Conservation (phyloP, 2,329 filamentous ascomycete genomes). For the Microdochium nivale region DNA sequence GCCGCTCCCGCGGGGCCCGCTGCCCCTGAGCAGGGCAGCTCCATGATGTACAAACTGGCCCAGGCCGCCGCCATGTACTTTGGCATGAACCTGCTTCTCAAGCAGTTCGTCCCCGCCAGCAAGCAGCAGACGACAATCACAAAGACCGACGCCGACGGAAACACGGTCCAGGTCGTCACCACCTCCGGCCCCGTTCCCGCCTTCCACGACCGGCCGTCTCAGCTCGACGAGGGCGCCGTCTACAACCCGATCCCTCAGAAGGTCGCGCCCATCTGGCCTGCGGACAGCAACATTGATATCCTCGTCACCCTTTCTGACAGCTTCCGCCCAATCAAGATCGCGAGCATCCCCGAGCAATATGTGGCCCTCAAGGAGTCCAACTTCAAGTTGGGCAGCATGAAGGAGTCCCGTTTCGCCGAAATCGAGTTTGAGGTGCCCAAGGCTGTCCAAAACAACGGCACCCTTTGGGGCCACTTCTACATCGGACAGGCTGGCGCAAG, state of each 20-base stretch:
- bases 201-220: slow-evolving; percentile 55
- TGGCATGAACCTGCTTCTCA: slow-evolving; percentile 49
- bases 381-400: slow-evolving; percentile 72
- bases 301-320: slow-evolving; percentile 76
- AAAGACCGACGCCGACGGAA: slow-evolving; percentile 41
- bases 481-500: slow-evolving; percentile 67
- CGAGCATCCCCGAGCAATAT: slow-evolving; percentile 54
- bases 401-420: slow-evolving; percentile 69
- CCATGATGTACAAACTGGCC: slow-evolving; percentile 36
- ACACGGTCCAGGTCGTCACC: slow-evolving; percentile 37
- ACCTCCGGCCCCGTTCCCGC: slow-evolving; percentile 52
- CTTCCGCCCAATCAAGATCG: slow-evolving; percentile 58
- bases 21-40: slow-evolving; percentile 20
- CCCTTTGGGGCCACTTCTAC: slow-evolving; percentile 91
- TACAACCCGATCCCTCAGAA: slow-evolving; percentile 59
- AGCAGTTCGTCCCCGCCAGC: slow-evolving; percentile 40
- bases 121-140: slow-evolving; percentile 30
- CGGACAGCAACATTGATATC: slow-evolving; percentile 72
- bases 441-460: slow-evolving; percentile 82
- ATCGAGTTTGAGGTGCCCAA: slow-evolving; percentile 70
- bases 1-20: slow-evolving; percentile 16
- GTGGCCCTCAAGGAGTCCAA: slow-evolving; percentile 72
- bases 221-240: slow-evolving; percentile 50
- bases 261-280: slow-evolving; percentile 82
- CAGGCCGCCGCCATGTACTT: slow-evolving; percentile 48